phyloP scores from a whole-genome alignment of 2,329 filamentous ascomycete genomes.

The Colletotrichum siamense region DNA sequence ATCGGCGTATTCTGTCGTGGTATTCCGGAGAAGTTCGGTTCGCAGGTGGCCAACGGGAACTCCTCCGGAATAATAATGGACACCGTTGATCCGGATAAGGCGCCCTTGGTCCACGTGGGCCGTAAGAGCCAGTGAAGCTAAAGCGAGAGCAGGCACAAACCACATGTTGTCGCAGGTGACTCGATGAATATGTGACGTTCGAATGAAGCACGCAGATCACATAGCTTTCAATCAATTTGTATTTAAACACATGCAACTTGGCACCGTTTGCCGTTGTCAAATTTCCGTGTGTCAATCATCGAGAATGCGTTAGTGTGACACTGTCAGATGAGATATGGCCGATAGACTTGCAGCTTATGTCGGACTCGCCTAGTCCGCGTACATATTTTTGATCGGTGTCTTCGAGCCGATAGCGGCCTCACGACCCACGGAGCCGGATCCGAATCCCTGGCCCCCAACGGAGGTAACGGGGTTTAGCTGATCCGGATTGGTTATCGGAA shows the following conservation, averaged over 20 bases:
- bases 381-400: background rate
- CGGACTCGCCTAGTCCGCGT: background rate
- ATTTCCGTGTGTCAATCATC: background rate
- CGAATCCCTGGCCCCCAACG: background rate
- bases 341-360: background rate
- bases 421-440: background rate
- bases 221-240: background rate
- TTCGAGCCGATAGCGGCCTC: background rate
- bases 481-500: background rate
- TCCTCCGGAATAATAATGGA: background rate
- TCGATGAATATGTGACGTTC: background rate
- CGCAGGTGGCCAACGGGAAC: background rate
- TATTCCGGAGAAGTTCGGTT: background rate
- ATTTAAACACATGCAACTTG: background rate
- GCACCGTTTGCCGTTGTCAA: background rate
- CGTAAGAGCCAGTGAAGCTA: background rate
- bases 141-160: background rate
- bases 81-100: background rate
- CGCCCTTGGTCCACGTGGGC: background rate
- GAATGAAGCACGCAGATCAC: background rate
- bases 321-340: background rate
- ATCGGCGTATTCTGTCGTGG: background rate
- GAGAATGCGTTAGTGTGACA: background rate
- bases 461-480: background rate
- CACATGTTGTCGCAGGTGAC: background rate